Evolutionary conservation across 352 stramenopile species (phyloP).

Genomic region (Blastocystis sp.): DNA sequence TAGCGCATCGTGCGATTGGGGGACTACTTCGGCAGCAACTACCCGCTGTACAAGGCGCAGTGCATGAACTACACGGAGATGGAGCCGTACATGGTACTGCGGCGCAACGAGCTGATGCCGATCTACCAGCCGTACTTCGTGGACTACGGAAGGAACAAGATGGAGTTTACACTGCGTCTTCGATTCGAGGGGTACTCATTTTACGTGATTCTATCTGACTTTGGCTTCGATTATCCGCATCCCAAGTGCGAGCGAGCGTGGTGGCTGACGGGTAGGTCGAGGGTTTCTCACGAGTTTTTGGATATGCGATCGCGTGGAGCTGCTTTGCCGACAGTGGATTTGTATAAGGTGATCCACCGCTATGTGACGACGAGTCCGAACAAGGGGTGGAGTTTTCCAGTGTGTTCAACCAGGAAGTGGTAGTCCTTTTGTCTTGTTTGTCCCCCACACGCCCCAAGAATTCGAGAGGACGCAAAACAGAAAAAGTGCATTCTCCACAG

Average conservation of each 20-base stretch:
- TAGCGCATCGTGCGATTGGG: background rate
- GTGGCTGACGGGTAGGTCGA: background rate
- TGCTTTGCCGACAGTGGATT: background rate
- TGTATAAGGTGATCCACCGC: background rate
- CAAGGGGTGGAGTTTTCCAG: background rate
- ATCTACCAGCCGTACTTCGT: slow-evolving; percentile 56
- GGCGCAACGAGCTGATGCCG: slow-evolving; percentile 2
- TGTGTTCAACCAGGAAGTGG: background rate
- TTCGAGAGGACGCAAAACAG: background rate
- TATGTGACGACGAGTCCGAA: background rate
- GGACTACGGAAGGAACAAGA: slow-evolving; percentile 59
- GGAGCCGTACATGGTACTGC: slow-evolving; percentile 50
- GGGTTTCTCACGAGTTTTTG: background rate
- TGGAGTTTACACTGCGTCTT: background rate
- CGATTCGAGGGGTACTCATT: slow-evolving; percentile 31
- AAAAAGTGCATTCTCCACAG: background rate
- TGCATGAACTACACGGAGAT: slow-evolving; percentile 66
- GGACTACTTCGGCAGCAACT: background rate
- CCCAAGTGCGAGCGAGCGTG: background rate
- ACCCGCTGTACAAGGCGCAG: background rate
- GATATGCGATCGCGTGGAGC: background rate
- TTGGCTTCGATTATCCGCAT: slow-evolving; percentile 63
- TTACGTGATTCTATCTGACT: slow-evolving; percentile 48
- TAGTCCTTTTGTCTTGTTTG: background rate
- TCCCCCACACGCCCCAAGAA: background rate